Evolutionary conservation across 768 basidiomycete species (phyloP).

Genomic region (Suillus decipiens): DNA sequence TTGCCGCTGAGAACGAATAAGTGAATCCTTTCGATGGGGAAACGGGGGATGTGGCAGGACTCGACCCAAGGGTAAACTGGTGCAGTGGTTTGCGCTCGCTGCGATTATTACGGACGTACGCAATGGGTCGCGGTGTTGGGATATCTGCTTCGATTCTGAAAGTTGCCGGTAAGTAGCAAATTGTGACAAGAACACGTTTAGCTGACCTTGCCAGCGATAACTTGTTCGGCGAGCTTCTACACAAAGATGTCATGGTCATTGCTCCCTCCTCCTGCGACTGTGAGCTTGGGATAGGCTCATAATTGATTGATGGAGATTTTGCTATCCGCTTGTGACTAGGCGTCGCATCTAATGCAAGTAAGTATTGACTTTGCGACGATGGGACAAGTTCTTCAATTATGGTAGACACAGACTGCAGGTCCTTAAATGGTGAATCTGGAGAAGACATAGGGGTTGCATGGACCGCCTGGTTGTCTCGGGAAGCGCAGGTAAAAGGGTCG

Average conservation of each 20-base stretch:
- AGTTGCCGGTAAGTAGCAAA: conserved; percentile 14
- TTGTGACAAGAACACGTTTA: background rate
- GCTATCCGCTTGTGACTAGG: conserved; percentile 38
- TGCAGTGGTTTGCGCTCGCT: conserved; percentile 8
- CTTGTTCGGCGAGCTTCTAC: background rate
- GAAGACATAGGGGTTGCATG: background rate
- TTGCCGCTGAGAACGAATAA: conserved; percentile 5
- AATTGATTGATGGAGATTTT: conserved; percentile 6
- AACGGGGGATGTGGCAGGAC: conserved; percentile 9
- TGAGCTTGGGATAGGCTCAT: conserved; percentile 29
- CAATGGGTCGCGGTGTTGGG: background rate
- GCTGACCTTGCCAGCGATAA: conserved; percentile 21
- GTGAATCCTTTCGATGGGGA: conserved; percentile 6
- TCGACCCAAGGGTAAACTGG: conserved; percentile 7
- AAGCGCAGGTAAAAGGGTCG: background rate
- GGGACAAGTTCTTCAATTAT: conserved; percentile 19
- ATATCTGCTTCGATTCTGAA: background rate
- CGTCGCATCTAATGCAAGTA: conserved; percentile 31
- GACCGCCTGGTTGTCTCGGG: background rate
- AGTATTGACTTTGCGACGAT: conserved; percentile 37
- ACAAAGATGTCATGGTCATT: conserved; percentile 13
- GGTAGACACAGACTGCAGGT: background rate
- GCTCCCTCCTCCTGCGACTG: conserved; percentile 36
- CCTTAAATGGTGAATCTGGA: background rate
- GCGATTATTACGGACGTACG: background rate